Base-by-base conservation (phyloP, 805 yeast species). In the Lachancea cidri region DNA sequence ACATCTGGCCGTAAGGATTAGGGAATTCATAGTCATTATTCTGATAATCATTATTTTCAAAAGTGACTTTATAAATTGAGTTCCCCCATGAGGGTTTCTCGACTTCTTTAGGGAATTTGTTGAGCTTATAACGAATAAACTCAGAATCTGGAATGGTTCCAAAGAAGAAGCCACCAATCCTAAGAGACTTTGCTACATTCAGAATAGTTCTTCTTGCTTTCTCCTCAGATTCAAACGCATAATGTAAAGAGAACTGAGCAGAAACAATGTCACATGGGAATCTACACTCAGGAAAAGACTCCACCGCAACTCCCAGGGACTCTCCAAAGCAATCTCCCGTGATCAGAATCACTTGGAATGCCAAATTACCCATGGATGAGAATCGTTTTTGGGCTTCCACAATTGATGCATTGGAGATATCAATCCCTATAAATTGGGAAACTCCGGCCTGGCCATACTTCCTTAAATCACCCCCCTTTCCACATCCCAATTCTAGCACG, bases 91-190 rank as follows among this genome's bases (percentile, higher is more conserved):
- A 71, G 2, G 66, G 66, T 30, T 72, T 72, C 40, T 73, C 75
- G 1, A 80, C 82, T 14, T 62, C 66, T 17, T 65, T 53, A 25
- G 79, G 66, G 39, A 76, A 72, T 39, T 71, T 71, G 38, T 58
- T 60, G 7, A 88, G 67, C 52, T 83, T 81, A 54, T 77, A 77
- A 45, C 77, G 74, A 37, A 89, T 85, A 50, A 81, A 83, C 59
- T 88, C 96, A 1, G 94, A 79, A 39, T 88, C 86, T 2, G 98
- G 98, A 27, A 91, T 86, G 0, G 99, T 93, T 1, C 98, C 98
- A 43, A 93, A 76, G 51, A 94, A 91, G 42, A 72, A 70, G 0
- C 98, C 98, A 2, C 96, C 98, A 2, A 79, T 70, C 51, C 76
- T 77, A 43, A 93, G 71, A 0, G 89, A 80, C 43, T 78, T 70